A percentile compares a stretch with the other conserved stretches of the same genome.
phyloP scores from a whole-genome alignment of 1,284 basidiomycete species.

The Boletus nobilissimus region DNA sequence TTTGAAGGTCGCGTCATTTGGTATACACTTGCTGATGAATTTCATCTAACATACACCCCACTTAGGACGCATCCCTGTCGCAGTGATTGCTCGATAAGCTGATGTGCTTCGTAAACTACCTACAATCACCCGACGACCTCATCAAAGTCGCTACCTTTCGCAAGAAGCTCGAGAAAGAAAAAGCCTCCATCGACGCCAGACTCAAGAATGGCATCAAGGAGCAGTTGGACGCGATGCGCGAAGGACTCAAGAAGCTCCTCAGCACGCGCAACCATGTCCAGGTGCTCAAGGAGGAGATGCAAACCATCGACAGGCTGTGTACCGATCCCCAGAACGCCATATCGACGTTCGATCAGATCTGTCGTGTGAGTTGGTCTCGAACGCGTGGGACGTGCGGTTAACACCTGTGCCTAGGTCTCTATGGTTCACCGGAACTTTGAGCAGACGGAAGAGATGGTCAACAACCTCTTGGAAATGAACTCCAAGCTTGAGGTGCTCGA shows the following conservation, averaged over 20 bases:
- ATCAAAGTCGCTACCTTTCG: conserved; percentile 89
- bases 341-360: conserved; percentile 91
- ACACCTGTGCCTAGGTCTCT: conserved; percentile 74
- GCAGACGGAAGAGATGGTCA: conserved; percentile 95
- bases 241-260: conserved; percentile 88
- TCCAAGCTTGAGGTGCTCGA: conserved; percentile 84
- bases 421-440: conserved; percentile 96
- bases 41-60: background rate
- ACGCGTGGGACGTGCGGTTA: background rate
- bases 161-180: conserved; percentile 97
- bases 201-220: conserved; percentile 94
- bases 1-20: conserved; percentile 73
- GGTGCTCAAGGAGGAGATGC: conserved; percentile 92
- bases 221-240: conserved; percentile 91
- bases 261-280: conserved; percentile 87
- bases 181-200: conserved; percentile 93
- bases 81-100: conserved; percentile 94
- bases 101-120: conserved; percentile 96
- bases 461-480: conserved; percentile 91
- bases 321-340: conserved; percentile 78
- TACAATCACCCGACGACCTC: conserved; percentile 94
- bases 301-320: conserved; percentile 83
- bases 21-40: background rate
- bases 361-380: conserved; percentile 67
- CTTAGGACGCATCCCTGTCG: conserved; percentile 93